A percentile compares a stretch with the other conserved stretches of the same genome.
phyloP scores from a whole-genome alignment of 495 filamentous ascomycete species.

The Penicillium samsonianum region DNA sequence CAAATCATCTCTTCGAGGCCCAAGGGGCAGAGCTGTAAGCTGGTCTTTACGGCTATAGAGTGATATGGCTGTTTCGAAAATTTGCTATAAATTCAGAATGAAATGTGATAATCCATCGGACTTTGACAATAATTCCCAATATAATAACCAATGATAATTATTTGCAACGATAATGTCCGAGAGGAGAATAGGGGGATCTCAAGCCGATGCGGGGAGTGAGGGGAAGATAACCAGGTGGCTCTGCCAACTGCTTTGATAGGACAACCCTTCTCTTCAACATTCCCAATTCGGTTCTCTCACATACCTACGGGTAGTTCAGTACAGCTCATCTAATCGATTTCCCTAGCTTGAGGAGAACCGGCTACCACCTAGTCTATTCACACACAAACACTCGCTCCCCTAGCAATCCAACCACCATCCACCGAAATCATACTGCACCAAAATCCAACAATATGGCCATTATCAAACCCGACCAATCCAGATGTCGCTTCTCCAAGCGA shows the following conservation, averaged over 20 bases:
- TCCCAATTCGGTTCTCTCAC: slow-evolving; percentile 3
- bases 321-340: neutral
- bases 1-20: slow-evolving; percentile 63
- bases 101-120: neutral
- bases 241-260: too few relatives aligned
- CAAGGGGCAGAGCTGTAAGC: slow-evolving; percentile 53
- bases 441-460: slow-evolving; percentile 13
- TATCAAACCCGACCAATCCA: slow-evolving; percentile 8
- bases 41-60: slow-evolving; percentile 41
- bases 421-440: neutral
- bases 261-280: slow-evolving; percentile 19
- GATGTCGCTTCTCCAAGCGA: slow-evolving; percentile 41
- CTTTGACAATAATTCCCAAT: neutral
- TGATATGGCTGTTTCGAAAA: neutral
- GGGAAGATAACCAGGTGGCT: slow-evolving; percentile 21
- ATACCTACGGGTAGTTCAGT: too few relatives aligned
- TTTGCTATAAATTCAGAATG: neutral
- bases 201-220: slow-evolving; percentile 26
- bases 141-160: too few relatives aligned
- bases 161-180: neutral
- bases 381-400: neutral
- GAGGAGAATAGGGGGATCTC: neutral
- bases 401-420: neutral
- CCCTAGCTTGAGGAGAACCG: neutral
- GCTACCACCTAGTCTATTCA: neutral